A percentile compares a stretch with the other conserved stretches of the same genome.
phyloP scores from a whole-genome alignment of 148 eudicot species.

The Arbutus unedo region DNA sequence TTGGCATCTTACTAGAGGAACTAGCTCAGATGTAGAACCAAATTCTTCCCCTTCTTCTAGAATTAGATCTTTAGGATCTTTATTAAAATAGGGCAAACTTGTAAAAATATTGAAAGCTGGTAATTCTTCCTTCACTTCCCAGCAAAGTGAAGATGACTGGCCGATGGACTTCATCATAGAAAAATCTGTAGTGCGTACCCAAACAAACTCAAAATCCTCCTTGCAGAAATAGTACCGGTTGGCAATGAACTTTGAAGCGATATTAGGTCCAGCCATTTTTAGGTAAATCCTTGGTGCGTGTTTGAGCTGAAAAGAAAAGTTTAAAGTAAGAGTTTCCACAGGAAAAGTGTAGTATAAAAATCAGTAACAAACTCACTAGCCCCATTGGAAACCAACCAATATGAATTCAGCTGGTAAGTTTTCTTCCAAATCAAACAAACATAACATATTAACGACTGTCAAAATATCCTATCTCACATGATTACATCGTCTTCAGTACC shows the following conservation, averaged over 20 bases:
- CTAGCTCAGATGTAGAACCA: slow-evolving; percentile 50
- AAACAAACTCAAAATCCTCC: slow-evolving; percentile 69
- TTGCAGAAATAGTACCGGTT: slow-evolving; percentile 82
- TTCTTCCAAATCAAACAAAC: neutral
- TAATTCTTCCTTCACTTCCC: slow-evolving; percentile 52
- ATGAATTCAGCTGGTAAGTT: slow-evolving; percentile 4
- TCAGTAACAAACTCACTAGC: slow-evolving; percentile 4
- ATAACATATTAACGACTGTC: neutral
- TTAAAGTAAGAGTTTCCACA: neutral
- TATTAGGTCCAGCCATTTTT: slow-evolving; percentile 62
- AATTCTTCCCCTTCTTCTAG: slow-evolving; percentile 53
- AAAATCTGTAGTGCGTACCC: slow-evolving; percentile 92
- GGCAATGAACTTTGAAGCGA: slow-evolving; percentile 48
- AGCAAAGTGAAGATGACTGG: slow-evolving; percentile 66
- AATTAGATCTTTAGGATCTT: slow-evolving; percentile 38
- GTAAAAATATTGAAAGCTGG: slow-evolving; percentile 39
- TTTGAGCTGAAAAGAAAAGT: slow-evolving; percentile 54
- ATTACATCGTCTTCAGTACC: neutral
- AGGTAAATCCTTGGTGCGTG: slow-evolving; percentile 76
- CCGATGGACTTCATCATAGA: slow-evolving; percentile 64
- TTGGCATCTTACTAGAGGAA: slow-evolving; percentile 63
- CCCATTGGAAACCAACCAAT: neutral
- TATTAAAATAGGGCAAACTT: slow-evolving; percentile 45
- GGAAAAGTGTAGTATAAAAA: neutral
- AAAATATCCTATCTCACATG: neutral